Evolutionary conservation across 257 asterid species (phyloP).

Genomic region (Ehretia macrophylla): DNA sequence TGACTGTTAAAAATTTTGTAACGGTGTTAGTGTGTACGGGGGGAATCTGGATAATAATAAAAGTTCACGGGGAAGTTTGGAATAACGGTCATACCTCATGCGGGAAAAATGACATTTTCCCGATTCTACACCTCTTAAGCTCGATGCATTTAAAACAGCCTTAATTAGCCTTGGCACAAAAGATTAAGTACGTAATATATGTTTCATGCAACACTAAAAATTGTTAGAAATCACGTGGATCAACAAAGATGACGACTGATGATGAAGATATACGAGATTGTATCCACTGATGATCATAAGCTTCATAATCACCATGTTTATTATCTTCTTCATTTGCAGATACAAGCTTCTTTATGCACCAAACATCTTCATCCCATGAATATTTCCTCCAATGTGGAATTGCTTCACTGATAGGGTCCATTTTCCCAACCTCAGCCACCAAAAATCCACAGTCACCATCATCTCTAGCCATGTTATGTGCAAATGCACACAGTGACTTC

Average conservation of each 20-base stretch:
- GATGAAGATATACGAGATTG: slow-evolving; percentile 30
- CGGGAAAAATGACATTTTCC: too few relatives aligned
- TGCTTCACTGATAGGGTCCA: slow-evolving; percentile 53
- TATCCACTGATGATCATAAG: slow-evolving; percentile 22
- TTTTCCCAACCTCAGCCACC: slow-evolving; percentile 68
- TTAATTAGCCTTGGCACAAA: too few relatives aligned
- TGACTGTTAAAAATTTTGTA: too few relatives aligned
- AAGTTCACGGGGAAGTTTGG: too few relatives aligned
- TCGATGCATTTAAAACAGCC: too few relatives aligned
- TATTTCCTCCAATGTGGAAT: slow-evolving; percentile 75
- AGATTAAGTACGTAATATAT: too few relatives aligned
- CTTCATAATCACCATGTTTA: slow-evolving; percentile 24
- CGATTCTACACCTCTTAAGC: too few relatives aligned
- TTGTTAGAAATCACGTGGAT: slow-evolving; percentile 65
- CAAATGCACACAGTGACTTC: slow-evolving; percentile 48
- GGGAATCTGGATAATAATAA: too few relatives aligned
- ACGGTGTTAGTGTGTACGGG: too few relatives aligned
- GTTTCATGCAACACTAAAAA: too few relatives aligned
- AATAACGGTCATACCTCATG: too few relatives aligned
- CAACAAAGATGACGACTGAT: slow-evolving; percentile 46
- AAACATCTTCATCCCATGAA: slow-evolving; percentile 79
- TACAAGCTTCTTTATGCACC: slow-evolving; percentile 66
- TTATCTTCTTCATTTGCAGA: neutral
- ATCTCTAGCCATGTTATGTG: slow-evolving; percentile 54
- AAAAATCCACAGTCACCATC: slow-evolving; percentile 45